Evolutionary conservation across 768 basidiomycete genomes (phyloP), one percentile per base, ranked within the genome.

Genomic region (Boletus coccyginus): DNA sequence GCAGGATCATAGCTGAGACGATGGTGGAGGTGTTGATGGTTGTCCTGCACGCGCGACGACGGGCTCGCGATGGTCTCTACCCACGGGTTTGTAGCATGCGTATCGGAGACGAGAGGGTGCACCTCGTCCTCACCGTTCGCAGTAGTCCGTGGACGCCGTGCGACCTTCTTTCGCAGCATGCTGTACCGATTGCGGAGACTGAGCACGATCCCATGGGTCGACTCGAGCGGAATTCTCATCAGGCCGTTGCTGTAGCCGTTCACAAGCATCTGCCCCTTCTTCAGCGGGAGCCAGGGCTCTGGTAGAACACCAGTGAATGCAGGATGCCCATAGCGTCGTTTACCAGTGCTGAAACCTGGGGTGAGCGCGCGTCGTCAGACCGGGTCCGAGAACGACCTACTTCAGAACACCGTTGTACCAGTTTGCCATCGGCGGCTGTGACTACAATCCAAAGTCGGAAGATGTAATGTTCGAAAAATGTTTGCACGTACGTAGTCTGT

Each of bases 361-460:
- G 58, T 63, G 55, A 64, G 44, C 21, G 12, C 16, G 7, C 27
- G 9, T 14, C 35, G 19, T 36, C 29, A 2, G 31, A 40, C 17
- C 13, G 24, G 12, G 14, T 13, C 21, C 24, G 12, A 46, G 19
- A 43, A 36, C 7, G 24, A 63, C 77, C 62, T 69, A 92, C 92
- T 96, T 96, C 14, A 98, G 77, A 21, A 98, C 92, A 0, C 96
- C 96, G 43, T 80, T 81, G 70, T 93, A 98, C 86, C 92, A 95
- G 63, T 92, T 92, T 14, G 90, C 87, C 92, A 98, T 94, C 0
- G 96, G 96, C 0, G 96, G 95, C 71, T 98, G 96, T 0, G 92
- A 94, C 89, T 94, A 63, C 3, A 49, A 46, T 7, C 42, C 61
- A 31, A 36, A 2, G 41, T 70, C 45, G 66, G 55, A 19, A 17